Conservation (phyloP, 2,329 filamentous ascomycete species). For the Scopulariopsis brevicaulis region DNA sequence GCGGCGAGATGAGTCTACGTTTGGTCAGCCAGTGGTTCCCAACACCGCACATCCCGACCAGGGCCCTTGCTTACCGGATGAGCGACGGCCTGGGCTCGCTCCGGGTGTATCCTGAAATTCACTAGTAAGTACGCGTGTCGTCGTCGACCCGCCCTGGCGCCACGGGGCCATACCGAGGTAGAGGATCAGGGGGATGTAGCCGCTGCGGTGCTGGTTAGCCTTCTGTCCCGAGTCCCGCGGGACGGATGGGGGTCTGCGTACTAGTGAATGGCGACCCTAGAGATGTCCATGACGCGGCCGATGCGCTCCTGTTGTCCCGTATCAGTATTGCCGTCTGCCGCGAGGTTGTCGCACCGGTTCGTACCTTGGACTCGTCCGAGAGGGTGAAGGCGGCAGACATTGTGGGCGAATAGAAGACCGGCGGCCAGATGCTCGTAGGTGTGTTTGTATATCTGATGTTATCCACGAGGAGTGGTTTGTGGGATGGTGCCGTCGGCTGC, state of each 20-base stretch:
- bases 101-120: slow-evolving; percentile 67
- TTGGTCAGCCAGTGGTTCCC: not conserved
- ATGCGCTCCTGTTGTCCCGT: slow-evolving; percentile 70
- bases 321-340: slow-evolving; percentile 4
- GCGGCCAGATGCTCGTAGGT: not conserved
- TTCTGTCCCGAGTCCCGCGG: not conserved
- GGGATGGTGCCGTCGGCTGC: not conserved
- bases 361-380: slow-evolving; percentile 95
- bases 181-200: slow-evolving; percentile 91
- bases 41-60: not conserved
- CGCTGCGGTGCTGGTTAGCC: slow-evolving; percentile 45
- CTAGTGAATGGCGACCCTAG: slow-evolving; percentile 92
- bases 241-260: slow-evolving; percentile 30
- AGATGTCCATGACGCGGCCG: slow-evolving; percentile 89
- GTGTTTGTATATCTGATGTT: not conserved
- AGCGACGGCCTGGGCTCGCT: slow-evolving; percentile 79
- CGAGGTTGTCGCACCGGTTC: slow-evolving; percentile 6
- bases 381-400: slow-evolving; percentile 45
- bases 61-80: slow-evolving; percentile 33
- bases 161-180: slow-evolving; percentile 64
- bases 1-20: slow-evolving; percentile 49
- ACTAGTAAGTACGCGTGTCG: slow-evolving; percentile 13
- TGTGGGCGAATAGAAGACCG: not conserved
- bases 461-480: not conserved
- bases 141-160: slow-evolving; percentile 7